These are phyloP conservation scores for Acanthamoeba sp. DNA, from an alignment of 208 protist species.

Conservation along the genomic window DNA sequence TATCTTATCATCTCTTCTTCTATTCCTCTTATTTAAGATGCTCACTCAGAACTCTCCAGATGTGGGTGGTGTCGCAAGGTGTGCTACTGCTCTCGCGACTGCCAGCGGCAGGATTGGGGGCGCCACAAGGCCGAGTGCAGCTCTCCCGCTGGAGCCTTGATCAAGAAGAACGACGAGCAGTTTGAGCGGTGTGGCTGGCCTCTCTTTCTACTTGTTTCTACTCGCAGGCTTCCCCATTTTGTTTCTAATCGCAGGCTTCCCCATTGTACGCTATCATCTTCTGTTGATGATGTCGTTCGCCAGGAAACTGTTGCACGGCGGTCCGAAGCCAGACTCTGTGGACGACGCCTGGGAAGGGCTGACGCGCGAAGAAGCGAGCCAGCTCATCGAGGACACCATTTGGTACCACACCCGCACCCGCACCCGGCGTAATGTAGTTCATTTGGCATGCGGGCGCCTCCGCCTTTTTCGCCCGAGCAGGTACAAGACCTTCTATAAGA, in stretches of 20 bases:
- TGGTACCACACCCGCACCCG: too few species aligned
- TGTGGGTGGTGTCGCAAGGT: slow-evolving; percentile 10
- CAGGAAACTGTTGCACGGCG: background rate
- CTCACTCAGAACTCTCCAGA: background rate
- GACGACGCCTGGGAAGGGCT: background rate
- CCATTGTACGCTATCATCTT: too few species aligned
- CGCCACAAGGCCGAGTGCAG: background rate
- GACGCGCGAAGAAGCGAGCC: background rate
- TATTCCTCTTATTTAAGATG: background rate
- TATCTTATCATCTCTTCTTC: background rate
- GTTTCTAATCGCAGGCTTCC: too few species aligned
- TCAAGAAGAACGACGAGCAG: slow-evolving; percentile 42
- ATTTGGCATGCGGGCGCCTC: too few species aligned
- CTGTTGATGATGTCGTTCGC: too few species aligned
- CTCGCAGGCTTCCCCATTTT: too few species aligned
- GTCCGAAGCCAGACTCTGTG: background rate
- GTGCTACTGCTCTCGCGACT: slow-evolving; percentile 35
- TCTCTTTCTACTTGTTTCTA: too few species aligned
- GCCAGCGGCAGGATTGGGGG: slow-evolving; percentile 2
- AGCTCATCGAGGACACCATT: background rate
- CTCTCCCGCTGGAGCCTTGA: background rate
- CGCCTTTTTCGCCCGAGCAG: too few species aligned
- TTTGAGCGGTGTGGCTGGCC: background rate
- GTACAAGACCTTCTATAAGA: slow-evolving; percentile 13
- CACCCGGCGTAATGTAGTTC: too few species aligned